Conservation (phyloP, 23 red algal genomes). For the Cyanidium caldarium region DNA sequence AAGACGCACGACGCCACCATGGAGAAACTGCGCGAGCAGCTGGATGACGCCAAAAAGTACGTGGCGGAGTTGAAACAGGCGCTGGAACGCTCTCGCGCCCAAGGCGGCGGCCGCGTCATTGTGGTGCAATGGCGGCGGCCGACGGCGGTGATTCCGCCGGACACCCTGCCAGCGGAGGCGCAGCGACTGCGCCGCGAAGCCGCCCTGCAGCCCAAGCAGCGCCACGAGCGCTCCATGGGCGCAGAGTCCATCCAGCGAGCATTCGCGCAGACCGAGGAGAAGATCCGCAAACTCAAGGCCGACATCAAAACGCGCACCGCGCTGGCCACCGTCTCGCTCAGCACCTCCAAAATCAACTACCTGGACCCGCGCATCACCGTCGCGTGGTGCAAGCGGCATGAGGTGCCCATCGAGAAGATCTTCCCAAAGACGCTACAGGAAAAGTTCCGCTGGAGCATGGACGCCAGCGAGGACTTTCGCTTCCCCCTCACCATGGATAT, state of each 20-base stretch:
- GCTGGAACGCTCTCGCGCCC: background rate
- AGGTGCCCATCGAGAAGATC: constrained; percentile 86
- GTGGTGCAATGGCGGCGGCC: constrained; percentile 41
- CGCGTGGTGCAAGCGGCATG: constrained; percentile 93
- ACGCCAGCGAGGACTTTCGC: constrained; percentile 25
- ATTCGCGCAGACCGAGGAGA: constrained; percentile 24
- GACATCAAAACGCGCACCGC: constrained; percentile 43
- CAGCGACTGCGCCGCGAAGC: constrained; percentile 6
- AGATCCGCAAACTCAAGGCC: constrained; percentile 61
- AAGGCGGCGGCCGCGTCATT: background rate
- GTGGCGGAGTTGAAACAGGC: constrained; percentile 43
- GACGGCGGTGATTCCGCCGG: constrained; percentile 31
- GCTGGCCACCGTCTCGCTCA: constrained; percentile 55
- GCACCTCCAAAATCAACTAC: constrained; percentile 94
- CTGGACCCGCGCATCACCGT: constrained; percentile 93
- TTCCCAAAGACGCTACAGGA: constrained; percentile 66
- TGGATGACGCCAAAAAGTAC: constrained; percentile 25
- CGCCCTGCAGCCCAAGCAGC: constrained; percentile 36
- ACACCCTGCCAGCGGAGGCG: constrained; percentile 31
- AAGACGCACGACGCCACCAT: constrained; percentile 53
- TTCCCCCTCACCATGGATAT: background rate
- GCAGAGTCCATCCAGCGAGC: constrained; percentile 19
- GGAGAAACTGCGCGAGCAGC: constrained; percentile 48
- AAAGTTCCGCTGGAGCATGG: constrained; percentile 98
- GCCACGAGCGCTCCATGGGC: constrained; percentile 8